Percentiles rank a stretch among this genome's conserved stretches.
Evolutionary conservation across 2,329 filamentous ascomycete species (phyloP).

Genomic region (Hypoxylon rubiginosum): DNA sequence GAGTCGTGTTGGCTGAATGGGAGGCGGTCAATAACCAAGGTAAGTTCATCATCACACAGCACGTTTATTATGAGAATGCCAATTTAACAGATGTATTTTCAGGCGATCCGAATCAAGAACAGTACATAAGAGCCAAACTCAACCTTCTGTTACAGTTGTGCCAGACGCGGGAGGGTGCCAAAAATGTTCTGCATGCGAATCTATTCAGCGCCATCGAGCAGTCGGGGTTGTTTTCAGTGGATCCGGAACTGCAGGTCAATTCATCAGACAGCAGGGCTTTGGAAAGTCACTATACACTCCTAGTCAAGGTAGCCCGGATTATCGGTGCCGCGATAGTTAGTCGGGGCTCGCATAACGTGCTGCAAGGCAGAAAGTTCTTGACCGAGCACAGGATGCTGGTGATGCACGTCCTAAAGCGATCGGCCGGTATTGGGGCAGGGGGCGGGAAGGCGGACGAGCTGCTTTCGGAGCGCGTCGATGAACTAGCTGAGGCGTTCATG

Average conservation of each 20-base stretch:
- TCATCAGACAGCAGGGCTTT: slow-evolving; percentile 78
- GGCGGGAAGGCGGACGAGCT: slow-evolving; percentile 53
- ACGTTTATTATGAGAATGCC: slow-evolving; percentile 9
- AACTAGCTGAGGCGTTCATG: slow-evolving; percentile 87
- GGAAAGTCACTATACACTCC: slow-evolving; percentile 84
- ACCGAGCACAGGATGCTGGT: slow-evolving; percentile 86
- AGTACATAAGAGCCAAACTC: slow-evolving; percentile 78
- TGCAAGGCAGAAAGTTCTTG: slow-evolving; percentile 84
- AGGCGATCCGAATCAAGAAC: slow-evolving; percentile 60
- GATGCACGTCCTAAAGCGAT: slow-evolving; percentile 89
- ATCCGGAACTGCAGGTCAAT: slow-evolving; percentile 91
- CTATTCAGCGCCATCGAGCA: slow-evolving; percentile 85
- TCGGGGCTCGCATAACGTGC: slow-evolving; percentile 84
- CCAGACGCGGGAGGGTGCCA: slow-evolving; percentile 86
- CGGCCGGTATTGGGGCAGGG: slow-evolving; percentile 79
- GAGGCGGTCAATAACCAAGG: slow-evolving; percentile 68
- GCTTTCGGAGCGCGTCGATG: slow-evolving; percentile 74
- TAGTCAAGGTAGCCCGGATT: slow-evolving; percentile 84
- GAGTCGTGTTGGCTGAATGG: slow-evolving; percentile 81
- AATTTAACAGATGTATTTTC: slow-evolving; percentile 34
- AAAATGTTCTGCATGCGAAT: slow-evolving; percentile 88
- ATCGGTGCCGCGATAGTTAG: slow-evolving; percentile 85
- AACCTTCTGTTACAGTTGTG: slow-evolving; percentile 86
- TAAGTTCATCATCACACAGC: slow-evolving; percentile 55
- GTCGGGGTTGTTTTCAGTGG: slow-evolving; percentile 87